Conservation (phyloP, 345 rosid genomes). For the Balakata baccata region DNA sequence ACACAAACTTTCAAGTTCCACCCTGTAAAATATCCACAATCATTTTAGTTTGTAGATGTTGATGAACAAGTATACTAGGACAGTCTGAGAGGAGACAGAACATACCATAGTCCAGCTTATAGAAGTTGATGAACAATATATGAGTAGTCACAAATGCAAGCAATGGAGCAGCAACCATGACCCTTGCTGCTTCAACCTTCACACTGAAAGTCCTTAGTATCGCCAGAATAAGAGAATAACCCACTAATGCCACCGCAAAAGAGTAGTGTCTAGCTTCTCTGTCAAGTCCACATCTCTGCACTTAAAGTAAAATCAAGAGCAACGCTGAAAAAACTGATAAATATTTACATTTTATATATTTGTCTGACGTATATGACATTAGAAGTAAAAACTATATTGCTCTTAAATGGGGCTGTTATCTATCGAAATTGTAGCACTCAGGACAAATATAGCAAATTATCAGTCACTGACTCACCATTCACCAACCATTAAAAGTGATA, state of each 20-base stretch:
- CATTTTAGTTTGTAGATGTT: background rate
- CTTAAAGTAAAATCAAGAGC: conserved; percentile 16
- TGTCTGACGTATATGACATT: background rate
- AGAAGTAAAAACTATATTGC: too few relatives aligned
- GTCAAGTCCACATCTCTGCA: conserved; percentile 79
- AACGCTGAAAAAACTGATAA: background rate
- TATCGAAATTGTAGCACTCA: background rate
- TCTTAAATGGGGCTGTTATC: too few relatives aligned
- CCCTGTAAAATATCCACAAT: conserved; percentile 7
- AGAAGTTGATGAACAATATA: conserved; percentile 72
- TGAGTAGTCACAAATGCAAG: conserved; percentile 79
- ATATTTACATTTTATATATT: background rate
- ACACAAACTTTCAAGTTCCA: conserved; percentile 67
- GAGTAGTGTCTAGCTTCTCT: conserved; percentile 80
- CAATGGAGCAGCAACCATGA: conserved; percentile 82
- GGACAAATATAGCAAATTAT: too few relatives aligned
- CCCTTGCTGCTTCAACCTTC: conserved; percentile 68
- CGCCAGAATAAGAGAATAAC: conserved; percentile 63
- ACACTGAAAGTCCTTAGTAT: conserved; percentile 61
- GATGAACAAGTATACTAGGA: too few relatives aligned
- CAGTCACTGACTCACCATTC: too few relatives aligned
- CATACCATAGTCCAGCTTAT: conserved; percentile 73
- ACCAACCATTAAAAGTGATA: background rate
- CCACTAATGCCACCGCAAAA: conserved; percentile 66
- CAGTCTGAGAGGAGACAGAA: background rate